Conservation (phyloP, 192 early-diverging fungal species). For the Glomus cerebriforme region DNA sequence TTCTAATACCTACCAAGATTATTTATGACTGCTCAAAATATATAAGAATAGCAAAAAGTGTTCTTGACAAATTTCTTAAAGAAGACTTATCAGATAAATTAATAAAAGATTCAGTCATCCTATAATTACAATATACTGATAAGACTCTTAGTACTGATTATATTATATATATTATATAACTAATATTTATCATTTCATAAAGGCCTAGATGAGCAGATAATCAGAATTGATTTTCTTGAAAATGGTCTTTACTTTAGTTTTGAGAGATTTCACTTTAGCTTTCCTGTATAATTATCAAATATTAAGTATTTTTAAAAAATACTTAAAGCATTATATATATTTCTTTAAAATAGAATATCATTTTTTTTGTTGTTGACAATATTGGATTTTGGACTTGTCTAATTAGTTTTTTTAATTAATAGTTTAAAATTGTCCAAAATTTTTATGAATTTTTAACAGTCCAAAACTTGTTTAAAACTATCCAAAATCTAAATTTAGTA, state of each 20-base stretch:
- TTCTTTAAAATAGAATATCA: neutral
- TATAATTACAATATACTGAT: constrained; percentile 16
- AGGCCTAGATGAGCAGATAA: constrained; percentile 2
- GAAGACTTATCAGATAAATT: constrained; percentile 7
- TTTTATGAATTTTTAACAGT: too few relatives aligned
- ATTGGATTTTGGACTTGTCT: too few relatives aligned
- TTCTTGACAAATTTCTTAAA: constrained; percentile 27
- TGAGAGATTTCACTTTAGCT: neutral
- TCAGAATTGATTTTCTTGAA: neutral
- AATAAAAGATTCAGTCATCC: neutral
- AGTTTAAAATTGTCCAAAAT: too few relatives aligned
- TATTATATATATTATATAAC: neutral
- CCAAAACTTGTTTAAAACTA: too few relatives aligned
- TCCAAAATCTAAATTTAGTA: too few relatives aligned
- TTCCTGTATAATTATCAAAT: neutral
- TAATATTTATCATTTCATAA: neutral
- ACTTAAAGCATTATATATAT: neutral
- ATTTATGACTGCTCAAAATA: constrained; percentile 29
- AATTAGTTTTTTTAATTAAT: too few relatives aligned
- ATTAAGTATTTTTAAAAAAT: neutral
- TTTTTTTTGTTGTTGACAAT: constrained; percentile 11
- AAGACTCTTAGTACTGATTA: neutral
- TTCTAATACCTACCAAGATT: neutral
- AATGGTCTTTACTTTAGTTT: constrained; percentile 11
- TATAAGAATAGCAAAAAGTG: constrained; percentile 16